Percentiles rank a stretch among this genome's conserved stretches.
phyloP scores from a whole-genome alignment of 805 yeast species.

The Monosporozyma unispora region DNA sequence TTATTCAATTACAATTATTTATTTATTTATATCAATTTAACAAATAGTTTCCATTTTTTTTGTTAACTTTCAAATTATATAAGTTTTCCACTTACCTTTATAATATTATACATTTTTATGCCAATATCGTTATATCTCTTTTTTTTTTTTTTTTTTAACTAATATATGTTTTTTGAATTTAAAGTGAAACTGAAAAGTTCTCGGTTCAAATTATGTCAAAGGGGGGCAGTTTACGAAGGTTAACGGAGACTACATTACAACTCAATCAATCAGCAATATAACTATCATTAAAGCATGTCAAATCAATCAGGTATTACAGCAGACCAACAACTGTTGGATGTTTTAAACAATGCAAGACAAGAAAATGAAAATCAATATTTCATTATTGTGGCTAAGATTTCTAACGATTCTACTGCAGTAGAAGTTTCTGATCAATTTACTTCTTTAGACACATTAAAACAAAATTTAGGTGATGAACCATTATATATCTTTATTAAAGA shows the following conservation, averaged over 20 bases:
- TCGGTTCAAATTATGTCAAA: neutral
- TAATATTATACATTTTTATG: neutral
- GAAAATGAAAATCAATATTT: slow-evolving; percentile 3
- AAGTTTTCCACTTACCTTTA: neutral
- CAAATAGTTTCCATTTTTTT: neutral
- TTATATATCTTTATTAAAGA: slow-evolving; percentile 42
- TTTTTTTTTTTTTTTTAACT: neutral
- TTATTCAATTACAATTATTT: neutral
- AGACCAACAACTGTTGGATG: slow-evolving; percentile 19
- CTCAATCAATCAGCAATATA: too few relatives aligned
- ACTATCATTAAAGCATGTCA: slow-evolving; percentile 37
- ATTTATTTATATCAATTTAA: neutral
- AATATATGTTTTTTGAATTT: too few relatives aligned
- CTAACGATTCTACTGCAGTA: slow-evolving; percentile 19
- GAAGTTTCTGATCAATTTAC: slow-evolving; percentile 9
- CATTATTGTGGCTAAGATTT: slow-evolving; percentile 19
- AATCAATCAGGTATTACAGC: slow-evolving; percentile 53
- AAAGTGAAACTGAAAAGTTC: neutral
- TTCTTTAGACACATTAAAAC: slow-evolving; percentile 36
- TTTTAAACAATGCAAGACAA: slow-evolving; percentile 6
- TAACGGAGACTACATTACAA: neutral
- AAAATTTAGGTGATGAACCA: slow-evolving; percentile 34
- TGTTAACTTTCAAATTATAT: neutral
- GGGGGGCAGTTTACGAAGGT: neutral
- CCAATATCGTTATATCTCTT: neutral